Conservation (phyloP, 2,329 filamentous ascomycete genomes). For the Aspergillus persii region DNA sequence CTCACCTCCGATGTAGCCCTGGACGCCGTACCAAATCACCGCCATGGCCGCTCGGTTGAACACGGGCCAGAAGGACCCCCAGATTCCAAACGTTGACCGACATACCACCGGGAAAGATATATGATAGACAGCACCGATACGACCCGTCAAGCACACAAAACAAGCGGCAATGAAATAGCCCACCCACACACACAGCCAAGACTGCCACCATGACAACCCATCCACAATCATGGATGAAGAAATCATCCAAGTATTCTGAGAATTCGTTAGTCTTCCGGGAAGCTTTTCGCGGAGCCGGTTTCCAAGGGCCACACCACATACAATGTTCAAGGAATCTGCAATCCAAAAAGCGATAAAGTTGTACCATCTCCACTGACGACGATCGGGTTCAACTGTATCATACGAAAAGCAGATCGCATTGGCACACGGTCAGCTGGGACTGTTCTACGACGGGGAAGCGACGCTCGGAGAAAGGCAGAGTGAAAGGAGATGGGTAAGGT, state of each 20-base stretch:
- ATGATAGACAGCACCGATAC: slow-evolving; percentile 83
- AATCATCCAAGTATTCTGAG: slow-evolving; percentile 86
- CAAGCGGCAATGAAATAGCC: slow-evolving; percentile 74
- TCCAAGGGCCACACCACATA: slow-evolving; percentile 28
- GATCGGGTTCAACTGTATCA: slow-evolving; percentile 67
- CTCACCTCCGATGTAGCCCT: slow-evolving; percentile 67
- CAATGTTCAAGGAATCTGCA: slow-evolving; percentile 79
- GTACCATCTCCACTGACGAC: slow-evolving; percentile 80
- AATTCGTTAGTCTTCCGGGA: background rate
- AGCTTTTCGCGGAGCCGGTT: background rate
- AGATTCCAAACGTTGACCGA: slow-evolving; percentile 80
- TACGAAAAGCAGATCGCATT: slow-evolving; percentile 14
- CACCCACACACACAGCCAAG: slow-evolving; percentile 83
- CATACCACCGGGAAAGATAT: slow-evolving; percentile 82
- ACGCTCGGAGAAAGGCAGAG: background rate
- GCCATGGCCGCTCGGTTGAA: slow-evolving; percentile 87
- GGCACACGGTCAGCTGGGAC: slow-evolving; percentile 12
- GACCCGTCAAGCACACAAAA: slow-evolving; percentile 75
- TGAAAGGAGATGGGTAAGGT: background rate
- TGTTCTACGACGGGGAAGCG: slow-evolving; percentile 1
- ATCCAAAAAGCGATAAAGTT: slow-evolving; percentile 91
- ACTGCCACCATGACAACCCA: slow-evolving; percentile 88
- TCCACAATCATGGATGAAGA: slow-evolving; percentile 75
- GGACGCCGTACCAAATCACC: slow-evolving; percentile 82
- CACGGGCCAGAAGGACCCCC: slow-evolving; percentile 84